Percentiles rank a stretch among this genome's conserved stretches.
phyloP scores from a whole-genome alignment of 2,329 filamentous ascomycete species.

The Penicillium digitatum region DNA sequence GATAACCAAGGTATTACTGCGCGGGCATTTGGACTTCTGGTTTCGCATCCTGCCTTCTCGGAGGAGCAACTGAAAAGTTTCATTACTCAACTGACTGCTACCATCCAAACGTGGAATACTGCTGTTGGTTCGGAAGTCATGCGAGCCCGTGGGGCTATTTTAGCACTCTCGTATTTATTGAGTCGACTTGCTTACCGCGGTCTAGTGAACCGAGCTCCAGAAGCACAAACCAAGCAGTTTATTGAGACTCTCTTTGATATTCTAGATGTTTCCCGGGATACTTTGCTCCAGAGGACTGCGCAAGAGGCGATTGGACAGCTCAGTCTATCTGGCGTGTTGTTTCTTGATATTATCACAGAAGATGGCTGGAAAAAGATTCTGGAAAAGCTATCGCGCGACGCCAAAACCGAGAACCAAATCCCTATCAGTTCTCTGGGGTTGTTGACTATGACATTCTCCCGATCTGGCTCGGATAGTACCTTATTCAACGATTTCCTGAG shows the following conservation, averaged over 20 bases:
- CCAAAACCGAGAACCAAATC: slow-evolving; percentile 75
- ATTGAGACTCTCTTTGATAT: slow-evolving; percentile 49
- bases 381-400: slow-evolving; percentile 61
- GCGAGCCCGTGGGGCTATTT: slow-evolving; percentile 57
- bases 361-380: slow-evolving; percentile 49
- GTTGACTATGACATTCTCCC: slow-evolving; percentile 56
- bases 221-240: slow-evolving; percentile 42
- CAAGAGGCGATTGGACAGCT: slow-evolving; percentile 59
- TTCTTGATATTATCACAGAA: slow-evolving; percentile 29
- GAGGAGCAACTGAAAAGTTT: slow-evolving; percentile 42
- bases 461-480: slow-evolving; percentile 31
- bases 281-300: slow-evolving; percentile 54
- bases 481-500: slow-evolving; percentile 54
- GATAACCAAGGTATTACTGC: slow-evolving; percentile 64
- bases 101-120: slow-evolving; percentile 51
- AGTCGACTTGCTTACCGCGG: slow-evolving; percentile 55
- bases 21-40: slow-evolving; percentile 70
- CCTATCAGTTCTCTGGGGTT: slow-evolving; percentile 78
- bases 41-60: slow-evolving; percentile 55
- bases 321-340: slow-evolving; percentile 55
- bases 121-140: slow-evolving; percentile 59
- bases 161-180: slow-evolving; percentile 56
- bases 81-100: slow-evolving; percentile 47
- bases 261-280: slow-evolving; percentile 53
- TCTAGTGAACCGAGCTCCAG: slow-evolving; percentile 28